Evolutionary conservation across 2,329 filamentous ascomycete species (phyloP).

Genomic region (Cadophora luteo-olivacea): DNA sequence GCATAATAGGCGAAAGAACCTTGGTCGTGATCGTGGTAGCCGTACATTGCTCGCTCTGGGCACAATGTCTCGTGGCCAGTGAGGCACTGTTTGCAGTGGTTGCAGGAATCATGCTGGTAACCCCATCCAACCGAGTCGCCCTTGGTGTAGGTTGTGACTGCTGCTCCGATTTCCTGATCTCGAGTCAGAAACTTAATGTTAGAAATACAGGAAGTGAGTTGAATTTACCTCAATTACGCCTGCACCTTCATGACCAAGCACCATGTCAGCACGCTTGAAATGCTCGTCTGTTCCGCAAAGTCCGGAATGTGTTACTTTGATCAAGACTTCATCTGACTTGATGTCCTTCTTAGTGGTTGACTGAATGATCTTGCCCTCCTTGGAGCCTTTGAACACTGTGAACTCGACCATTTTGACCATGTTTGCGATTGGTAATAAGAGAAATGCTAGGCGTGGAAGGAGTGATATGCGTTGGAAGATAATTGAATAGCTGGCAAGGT

Average conservation of each 20-base stretch:
- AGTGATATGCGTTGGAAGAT: neutral
- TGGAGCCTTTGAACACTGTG: conserved; percentile 69
- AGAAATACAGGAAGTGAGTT: neutral
- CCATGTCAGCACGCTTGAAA: conserved; percentile 47
- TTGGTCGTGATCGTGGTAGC: conserved; percentile 52
- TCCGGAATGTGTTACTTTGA: conserved; percentile 70
- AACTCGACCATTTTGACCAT: conserved; percentile 48
- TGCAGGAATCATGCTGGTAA: conserved; percentile 50
- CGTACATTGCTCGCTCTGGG: conserved; percentile 50
- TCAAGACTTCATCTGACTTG: conserved; percentile 60
- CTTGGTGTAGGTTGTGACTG: conserved; percentile 48
- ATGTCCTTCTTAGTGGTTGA: conserved; percentile 54
- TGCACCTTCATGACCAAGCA: conserved; percentile 58
- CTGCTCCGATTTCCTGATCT: conserved; percentile 46
- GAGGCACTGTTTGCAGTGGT: conserved; percentile 53
- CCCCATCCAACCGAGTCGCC: conserved; percentile 58
- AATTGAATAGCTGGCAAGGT: neutral
- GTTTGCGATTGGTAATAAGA: conserved; percentile 6
- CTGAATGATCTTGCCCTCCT: conserved; percentile 61
- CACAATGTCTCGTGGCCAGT: conserved; percentile 54
- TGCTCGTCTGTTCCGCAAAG: conserved; percentile 67
- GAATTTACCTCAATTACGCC: conserved; percentile 49
- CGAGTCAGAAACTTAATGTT: conserved; percentile 17
- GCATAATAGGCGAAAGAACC: conserved; percentile 52
- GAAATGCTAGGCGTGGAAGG: neutral